Percentiles rank a stretch among this genome's conserved stretches.
These are phyloP conservation scores for Rhododendron mucronatum DNA, from an alignment of 148 eudicot species.

Conservation along the genomic window DNA sequence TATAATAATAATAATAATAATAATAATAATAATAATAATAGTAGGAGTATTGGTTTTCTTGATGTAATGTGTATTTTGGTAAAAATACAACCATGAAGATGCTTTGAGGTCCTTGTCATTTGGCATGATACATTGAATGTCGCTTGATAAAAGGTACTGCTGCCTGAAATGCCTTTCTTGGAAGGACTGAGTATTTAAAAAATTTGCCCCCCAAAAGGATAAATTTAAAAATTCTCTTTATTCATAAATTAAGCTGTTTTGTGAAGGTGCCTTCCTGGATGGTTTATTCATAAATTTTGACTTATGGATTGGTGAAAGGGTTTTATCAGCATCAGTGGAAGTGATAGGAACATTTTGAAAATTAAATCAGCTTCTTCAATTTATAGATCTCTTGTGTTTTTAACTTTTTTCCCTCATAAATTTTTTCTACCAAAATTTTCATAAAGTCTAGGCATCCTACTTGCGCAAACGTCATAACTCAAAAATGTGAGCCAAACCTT, in stretches of 20 bases:
- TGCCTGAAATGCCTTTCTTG: background rate
- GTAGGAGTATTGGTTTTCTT: background rate
- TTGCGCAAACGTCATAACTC: background rate
- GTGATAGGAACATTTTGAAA: background rate
- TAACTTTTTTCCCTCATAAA: background rate
- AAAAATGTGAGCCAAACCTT: background rate
- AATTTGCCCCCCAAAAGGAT: background rate
- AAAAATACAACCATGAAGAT: background rate
- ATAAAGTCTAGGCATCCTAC: background rate
- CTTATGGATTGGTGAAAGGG: background rate
- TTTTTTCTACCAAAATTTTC: background rate
- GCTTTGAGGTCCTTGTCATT: background rate
- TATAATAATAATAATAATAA: background rate
- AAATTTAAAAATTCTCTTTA: background rate
- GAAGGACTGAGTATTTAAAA: background rate
- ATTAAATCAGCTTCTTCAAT: background rate
- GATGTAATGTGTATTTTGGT: background rate
- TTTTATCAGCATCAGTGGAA: background rate
- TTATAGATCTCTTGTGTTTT: background rate
- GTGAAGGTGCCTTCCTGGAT: background rate
- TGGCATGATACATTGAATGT: background rate
- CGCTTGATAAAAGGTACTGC: background rate
- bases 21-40: background rate
- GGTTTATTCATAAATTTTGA: background rate
- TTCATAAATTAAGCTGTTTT: background rate